Evolutionary conservation across 106 monocot species (phyloP).

Genomic region (Agapanthus africanus): DNA sequence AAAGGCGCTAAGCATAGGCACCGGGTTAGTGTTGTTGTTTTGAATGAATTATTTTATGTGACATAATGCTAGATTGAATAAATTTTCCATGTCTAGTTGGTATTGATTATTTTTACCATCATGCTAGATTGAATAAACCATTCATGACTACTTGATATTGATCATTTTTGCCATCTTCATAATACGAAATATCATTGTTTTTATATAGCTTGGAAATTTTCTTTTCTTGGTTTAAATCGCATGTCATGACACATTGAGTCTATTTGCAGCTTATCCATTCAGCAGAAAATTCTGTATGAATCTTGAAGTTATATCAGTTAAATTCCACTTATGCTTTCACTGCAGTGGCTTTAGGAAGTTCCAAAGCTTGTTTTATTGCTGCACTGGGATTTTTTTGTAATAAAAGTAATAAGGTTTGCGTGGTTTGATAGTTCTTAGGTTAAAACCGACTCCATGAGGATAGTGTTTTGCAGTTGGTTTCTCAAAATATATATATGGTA

Average conservation of each 20-base stretch:
- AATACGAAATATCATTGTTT: background rate
- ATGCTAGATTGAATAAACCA: no score
- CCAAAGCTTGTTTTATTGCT: background rate
- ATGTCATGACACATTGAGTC: no score
- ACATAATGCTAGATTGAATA: no score
- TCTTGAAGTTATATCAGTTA: background rate
- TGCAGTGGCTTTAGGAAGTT: background rate
- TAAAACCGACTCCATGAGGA: no score
- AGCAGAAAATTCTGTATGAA: no score
- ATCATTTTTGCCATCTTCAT: background rate
- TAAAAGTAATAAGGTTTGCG: background rate
- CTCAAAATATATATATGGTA: no score
- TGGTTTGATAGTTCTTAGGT: no score
- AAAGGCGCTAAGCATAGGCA: conserved; percentile 91
- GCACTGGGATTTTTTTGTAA: no score
- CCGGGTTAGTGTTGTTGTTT: conserved; percentile 44
- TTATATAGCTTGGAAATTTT: background rate
- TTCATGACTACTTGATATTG: background rate
- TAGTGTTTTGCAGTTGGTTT: background rate
- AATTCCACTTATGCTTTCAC: background rate
- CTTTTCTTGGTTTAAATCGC: background rate
- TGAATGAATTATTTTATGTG: background rate
- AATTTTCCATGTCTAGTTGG: no score
- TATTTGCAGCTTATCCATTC: no score
- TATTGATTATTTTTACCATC: no score